phyloP scores from a whole-genome alignment of 2,329 filamentous ascomycete species.

The Colletotrichum neosansevieriae region DNA sequence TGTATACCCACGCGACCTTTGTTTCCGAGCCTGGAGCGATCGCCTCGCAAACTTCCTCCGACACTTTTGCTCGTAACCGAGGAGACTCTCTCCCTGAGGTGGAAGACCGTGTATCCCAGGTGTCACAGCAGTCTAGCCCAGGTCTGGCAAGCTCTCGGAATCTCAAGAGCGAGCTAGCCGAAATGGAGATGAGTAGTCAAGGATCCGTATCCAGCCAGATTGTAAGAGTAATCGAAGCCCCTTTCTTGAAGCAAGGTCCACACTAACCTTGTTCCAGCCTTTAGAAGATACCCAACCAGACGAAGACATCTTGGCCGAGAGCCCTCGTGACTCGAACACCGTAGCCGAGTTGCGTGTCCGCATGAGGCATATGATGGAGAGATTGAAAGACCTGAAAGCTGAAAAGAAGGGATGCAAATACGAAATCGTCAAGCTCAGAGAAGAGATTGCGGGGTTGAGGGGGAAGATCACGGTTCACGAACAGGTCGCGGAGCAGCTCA shows the following conservation, averaged over 20 bases:
- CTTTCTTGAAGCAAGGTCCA: neutral
- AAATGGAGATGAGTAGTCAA: neutral
- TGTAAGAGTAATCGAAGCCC: neutral
- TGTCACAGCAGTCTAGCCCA: neutral
- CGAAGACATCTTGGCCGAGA: neutral
- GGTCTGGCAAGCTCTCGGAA: neutral
- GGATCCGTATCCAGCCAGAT: neutral
- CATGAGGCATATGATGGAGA: neutral
- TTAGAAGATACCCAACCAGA: neutral
- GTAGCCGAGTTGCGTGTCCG: neutral
- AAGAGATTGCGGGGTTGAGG: neutral
- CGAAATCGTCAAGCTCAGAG: neutral
- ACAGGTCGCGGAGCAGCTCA: neutral
- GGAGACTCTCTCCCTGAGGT: neutral
- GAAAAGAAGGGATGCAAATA: neutral
- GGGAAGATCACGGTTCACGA: neutral
- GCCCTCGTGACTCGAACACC: neutral
- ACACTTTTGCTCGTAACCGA: neutral
- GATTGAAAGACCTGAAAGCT: neutral
- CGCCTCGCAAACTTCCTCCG: conserved; percentile 1
- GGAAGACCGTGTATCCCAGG: neutral
- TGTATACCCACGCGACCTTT: conserved; percentile 3
- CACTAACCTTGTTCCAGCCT: conserved; percentile 2
- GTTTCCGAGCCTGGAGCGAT: neutral
- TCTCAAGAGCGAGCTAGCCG: conserved; percentile 8